These are phyloP conservation scores for Kazachstania martiniae DNA, from an alignment of 805 yeast genomes.

Conservation along the genomic window DNA sequence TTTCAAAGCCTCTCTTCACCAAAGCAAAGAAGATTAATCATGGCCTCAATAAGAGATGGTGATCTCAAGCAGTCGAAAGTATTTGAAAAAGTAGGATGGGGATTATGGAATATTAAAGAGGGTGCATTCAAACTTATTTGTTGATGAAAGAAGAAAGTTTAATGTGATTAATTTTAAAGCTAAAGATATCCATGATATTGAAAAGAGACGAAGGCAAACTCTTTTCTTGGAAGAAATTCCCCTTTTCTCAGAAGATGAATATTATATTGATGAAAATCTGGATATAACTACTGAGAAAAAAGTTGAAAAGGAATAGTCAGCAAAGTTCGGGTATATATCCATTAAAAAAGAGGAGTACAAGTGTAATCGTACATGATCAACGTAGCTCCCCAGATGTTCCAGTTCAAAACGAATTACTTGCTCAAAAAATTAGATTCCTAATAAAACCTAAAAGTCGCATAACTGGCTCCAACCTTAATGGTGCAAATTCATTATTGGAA, in stretches of 20 bases:
- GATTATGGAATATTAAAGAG: slow-evolving; percentile 76
- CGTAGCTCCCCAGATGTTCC: slow-evolving; percentile 12
- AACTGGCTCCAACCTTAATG: slow-evolving; percentile 36
- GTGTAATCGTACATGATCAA: slow-evolving; percentile 21
- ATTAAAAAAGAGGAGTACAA: slow-evolving; percentile 12
- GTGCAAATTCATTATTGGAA: too few species aligned
- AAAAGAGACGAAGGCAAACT: too few species aligned
- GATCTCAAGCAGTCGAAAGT: slow-evolving; percentile 43
- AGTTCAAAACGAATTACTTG: slow-evolving; percentile 8
- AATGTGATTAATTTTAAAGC: slow-evolving; percentile 32
- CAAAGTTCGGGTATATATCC: slow-evolving; percentile 1
- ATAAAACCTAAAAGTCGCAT: slow-evolving; percentile 24
- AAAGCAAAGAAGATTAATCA: slow-evolving; percentile 81
- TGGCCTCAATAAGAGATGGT: slow-evolving; percentile 76
- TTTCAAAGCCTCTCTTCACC: slow-evolving; percentile 74
- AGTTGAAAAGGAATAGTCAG: not conserved
- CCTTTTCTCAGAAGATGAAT: slow-evolving; percentile 1
- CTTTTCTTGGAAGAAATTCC: too few species aligned
- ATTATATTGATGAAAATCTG: slow-evolving; percentile 33
- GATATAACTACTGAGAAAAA: too few species aligned
- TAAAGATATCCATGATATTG: slow-evolving; percentile 37
- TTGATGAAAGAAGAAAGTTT: slow-evolving; percentile 31
- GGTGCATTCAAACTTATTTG: slow-evolving; percentile 29
- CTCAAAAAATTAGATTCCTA: slow-evolving; percentile 9
- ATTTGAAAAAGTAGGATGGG: slow-evolving; percentile 96